phyloP scores from a whole-genome alignment of 495 filamentous ascomycete species.

The Penicillium chermesinum region DNA sequence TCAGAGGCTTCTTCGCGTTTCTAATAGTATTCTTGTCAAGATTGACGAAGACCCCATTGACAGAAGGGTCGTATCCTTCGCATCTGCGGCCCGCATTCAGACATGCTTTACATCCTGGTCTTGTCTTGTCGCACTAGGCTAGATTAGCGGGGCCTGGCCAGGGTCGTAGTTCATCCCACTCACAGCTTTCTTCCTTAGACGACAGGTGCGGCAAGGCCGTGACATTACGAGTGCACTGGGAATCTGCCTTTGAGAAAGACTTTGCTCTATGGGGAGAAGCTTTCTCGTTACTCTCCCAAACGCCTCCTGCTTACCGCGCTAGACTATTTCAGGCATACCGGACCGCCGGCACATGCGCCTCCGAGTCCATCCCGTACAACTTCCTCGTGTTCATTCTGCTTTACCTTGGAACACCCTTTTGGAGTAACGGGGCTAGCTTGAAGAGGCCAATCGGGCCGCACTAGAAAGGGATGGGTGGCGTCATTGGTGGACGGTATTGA shows the following conservation, averaged over 20 bases:
- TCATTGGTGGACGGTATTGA: too few species aligned
- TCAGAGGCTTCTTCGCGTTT: background rate
- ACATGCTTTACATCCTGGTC: background rate
- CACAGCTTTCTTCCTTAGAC: conserved; percentile 2
- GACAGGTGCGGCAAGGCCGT: background rate
- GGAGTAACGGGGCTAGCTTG: too few species aligned
- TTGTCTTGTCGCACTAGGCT: background rate
- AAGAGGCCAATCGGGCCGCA: too few species aligned
- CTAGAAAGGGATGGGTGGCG: too few species aligned
- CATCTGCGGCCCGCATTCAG: conserved; percentile 1
- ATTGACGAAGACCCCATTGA: conserved; percentile 3
- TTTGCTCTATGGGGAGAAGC: too few species aligned
- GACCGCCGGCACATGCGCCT: conserved; percentile 1
- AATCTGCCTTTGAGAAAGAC: too few species aligned
- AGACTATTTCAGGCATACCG: background rate
- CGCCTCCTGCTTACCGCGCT: background rate
- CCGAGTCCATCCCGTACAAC: too few species aligned
- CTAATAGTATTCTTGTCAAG: background rate
- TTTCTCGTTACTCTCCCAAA: background rate
- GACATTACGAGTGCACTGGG: conserved; percentile 1
- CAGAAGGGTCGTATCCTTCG: background rate
- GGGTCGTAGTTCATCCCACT: background rate
- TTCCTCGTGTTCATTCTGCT: too few species aligned
- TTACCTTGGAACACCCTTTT: too few species aligned
- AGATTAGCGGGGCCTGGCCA: too few species aligned